These are phyloP conservation scores for Thamnidium elegans DNA, from an alignment of 192 early-diverging fungal species.

Conservation along the genomic window DNA sequence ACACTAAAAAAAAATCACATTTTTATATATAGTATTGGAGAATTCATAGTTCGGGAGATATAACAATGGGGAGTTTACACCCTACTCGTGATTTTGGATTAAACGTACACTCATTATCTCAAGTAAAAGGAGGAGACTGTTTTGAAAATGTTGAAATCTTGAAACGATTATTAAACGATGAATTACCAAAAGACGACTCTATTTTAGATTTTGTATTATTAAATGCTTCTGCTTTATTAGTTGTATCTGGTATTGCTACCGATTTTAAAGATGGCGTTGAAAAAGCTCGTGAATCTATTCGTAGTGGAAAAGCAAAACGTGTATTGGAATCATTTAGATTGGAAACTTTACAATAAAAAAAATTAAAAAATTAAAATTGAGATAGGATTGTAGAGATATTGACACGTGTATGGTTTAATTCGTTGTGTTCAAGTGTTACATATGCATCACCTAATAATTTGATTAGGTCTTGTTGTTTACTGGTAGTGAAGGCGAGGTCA, in stretches of 20 bases:
- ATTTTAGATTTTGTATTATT: conserved; percentile 90
- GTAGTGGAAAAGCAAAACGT: conserved; percentile 61
- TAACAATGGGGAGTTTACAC: conserved; percentile 63
- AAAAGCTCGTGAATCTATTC: conserved; percentile 72
- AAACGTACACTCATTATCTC: conserved; percentile 61
- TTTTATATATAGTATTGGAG: conserved; percentile 63
- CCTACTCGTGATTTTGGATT: conserved; percentile 88
- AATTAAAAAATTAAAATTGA: neutral
- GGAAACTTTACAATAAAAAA: conserved; percentile 26
- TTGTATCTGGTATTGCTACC: conserved; percentile 70
- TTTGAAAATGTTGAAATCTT: conserved; percentile 75
- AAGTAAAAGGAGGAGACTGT: conserved; percentile 69
- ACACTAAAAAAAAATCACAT: neutral
- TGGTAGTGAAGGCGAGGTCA: no score
- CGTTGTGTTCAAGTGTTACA: no score
- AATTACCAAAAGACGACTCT: conserved; percentile 58
- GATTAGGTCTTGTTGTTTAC: no score
- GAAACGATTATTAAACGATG: conserved; percentile 61
- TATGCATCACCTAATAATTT: no score
- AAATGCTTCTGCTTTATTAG: conserved; percentile 86
- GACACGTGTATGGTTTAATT: no score
- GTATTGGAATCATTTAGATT: conserved; percentile 64
- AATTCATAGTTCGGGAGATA: conserved; percentile 56
- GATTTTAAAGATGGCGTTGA: conserved; percentile 74
- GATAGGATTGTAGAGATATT: no score